Percentiles rank a stretch among this genome's conserved stretches.
phyloP scores from a whole-genome alignment of 2,329 filamentous ascomycete species.

The Monosporascus sp. region DNA sequence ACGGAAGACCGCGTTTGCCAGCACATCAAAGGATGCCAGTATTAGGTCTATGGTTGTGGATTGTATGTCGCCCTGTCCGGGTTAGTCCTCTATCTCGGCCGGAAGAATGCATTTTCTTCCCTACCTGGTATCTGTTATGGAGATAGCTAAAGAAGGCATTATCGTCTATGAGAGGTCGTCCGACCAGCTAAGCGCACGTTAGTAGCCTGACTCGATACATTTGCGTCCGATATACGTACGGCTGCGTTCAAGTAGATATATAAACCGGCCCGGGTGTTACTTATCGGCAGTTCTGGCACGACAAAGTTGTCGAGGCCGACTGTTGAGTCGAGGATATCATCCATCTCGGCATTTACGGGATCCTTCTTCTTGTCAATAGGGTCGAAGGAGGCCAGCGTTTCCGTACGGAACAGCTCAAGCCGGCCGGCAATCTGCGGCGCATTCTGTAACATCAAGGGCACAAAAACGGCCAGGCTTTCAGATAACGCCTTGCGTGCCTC shows the following conservation, averaged over 20 bases:
- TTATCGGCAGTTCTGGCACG: constrained; percentile 59
- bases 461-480: constrained; percentile 46
- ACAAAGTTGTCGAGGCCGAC: constrained; percentile 51
- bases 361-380: constrained; percentile 48
- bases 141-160: constrained; percentile 71
- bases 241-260: constrained; percentile 82
- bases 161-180: constrained; percentile 79
- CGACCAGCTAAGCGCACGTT: constrained; percentile 58
- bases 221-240: constrained; percentile 41
- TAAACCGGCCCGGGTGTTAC: constrained; percentile 74
- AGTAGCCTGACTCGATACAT: constrained; percentile 10
- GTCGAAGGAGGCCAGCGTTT: constrained; percentile 50
- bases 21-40: constrained; percentile 79
- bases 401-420: constrained; percentile 52
- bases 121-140: constrained; percentile 75
- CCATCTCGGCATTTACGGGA: constrained; percentile 44
- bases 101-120: constrained; percentile 6
- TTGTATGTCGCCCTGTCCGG: constrained; percentile 64
- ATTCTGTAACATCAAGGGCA: constrained; percentile 51
- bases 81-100: constrained; percentile 20
- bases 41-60: constrained; percentile 76
- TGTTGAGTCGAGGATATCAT: constrained; percentile 52
- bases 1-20: constrained; percentile 79
- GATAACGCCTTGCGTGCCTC: constrained; percentile 44
- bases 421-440: constrained; percentile 47